Percentiles rank a stretch among this genome's conserved stretches.
Conservation (phyloP, 2,329 filamentous ascomycete genomes). For the Seiridium unicorne region DNA sequence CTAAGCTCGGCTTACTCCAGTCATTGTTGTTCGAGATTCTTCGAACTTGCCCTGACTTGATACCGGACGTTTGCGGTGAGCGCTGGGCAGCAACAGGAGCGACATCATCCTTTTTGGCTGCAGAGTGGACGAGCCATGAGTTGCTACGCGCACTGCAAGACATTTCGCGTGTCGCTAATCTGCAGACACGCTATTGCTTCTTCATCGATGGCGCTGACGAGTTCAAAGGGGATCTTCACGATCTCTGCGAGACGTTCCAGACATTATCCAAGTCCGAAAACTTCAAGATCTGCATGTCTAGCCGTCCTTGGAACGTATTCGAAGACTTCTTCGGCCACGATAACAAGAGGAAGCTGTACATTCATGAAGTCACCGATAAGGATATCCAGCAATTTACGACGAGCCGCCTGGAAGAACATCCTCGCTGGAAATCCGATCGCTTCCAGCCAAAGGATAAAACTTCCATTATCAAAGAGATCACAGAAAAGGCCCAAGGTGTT, state of each 20-base stretch:
- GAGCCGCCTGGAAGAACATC: not conserved
- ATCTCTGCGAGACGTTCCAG: not conserved
- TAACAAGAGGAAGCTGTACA: not conserved
- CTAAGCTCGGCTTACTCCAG: not conserved
- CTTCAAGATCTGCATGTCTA: not conserved
- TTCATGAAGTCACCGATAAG: not conserved
- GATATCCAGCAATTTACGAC: not conserved
- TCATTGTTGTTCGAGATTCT: not conserved
- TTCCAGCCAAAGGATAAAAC: not conserved
- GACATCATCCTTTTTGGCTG: not conserved
- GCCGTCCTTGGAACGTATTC: not conserved
- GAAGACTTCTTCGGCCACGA: not conserved
- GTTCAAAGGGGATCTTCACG: not conserved
- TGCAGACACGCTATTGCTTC: not conserved
- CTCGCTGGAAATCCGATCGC: too few species aligned
- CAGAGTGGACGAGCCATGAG: not conserved
- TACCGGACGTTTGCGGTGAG: not conserved
- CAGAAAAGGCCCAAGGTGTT: not conserved
- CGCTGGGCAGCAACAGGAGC: not conserved
- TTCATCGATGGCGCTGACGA: constrained; percentile 3
- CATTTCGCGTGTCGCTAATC: not conserved
- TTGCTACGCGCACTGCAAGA: not conserved
- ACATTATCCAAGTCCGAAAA: not conserved
- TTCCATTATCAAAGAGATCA: not conserved
- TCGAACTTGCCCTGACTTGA: not conserved